A percentile compares a stretch with the other conserved stretches of the same genome.
These are phyloP conservation scores for Hawksworthiomyces lignivorus DNA, from an alignment of 2,329 filamentous ascomycete genomes.

Conservation along the genomic window DNA sequence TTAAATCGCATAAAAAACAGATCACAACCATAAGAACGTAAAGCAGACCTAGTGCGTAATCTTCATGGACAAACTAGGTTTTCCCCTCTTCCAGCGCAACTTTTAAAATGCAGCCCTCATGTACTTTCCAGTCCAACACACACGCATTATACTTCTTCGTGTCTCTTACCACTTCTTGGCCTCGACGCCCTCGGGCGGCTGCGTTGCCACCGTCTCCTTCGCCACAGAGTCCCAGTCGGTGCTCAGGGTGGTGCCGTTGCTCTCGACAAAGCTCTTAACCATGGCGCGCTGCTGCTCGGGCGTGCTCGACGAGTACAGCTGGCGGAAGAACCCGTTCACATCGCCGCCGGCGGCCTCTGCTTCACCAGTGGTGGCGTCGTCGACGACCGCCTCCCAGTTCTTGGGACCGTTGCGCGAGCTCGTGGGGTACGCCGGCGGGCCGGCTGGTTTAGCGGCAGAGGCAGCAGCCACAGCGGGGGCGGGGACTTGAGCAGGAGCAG, in stretches of 20 bases:
- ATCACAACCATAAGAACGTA: no score
- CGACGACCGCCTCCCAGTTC: slow-evolving; percentile 69
- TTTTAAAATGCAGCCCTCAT: no score
- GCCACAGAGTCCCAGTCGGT: slow-evolving; percentile 86
- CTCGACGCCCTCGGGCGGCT: slow-evolving; percentile 69
- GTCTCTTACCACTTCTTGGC: slow-evolving; percentile 64
- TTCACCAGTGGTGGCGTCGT: slow-evolving; percentile 48
- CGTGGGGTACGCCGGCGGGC: slow-evolving; percentile 65
- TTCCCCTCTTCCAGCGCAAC: no score
- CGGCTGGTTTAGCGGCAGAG: no score
- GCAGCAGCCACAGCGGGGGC: no score
- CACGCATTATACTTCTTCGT: no score
- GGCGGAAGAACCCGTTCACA: slow-evolving; percentile 82
- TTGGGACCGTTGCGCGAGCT: slow-evolving; percentile 78
- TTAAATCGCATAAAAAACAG: no score
- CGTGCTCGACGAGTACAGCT: slow-evolving; percentile 68
- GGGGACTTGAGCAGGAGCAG: neutral
- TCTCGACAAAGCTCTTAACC: slow-evolving; percentile 96
- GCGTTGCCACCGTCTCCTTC: slow-evolving; percentile 60
- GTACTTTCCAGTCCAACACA: no score
- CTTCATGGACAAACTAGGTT: no score
- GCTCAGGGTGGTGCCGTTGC: slow-evolving; percentile 84
- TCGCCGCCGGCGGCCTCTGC: slow-evolving; percentile 54
- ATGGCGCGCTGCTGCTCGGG: slow-evolving; percentile 83
- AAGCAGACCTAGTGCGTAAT: no score